A percentile compares a stretch with the other conserved stretches of the same genome.
phyloP scores from a whole-genome alignment of 129 eudicot species.

The Ambrosia trifida region DNA sequence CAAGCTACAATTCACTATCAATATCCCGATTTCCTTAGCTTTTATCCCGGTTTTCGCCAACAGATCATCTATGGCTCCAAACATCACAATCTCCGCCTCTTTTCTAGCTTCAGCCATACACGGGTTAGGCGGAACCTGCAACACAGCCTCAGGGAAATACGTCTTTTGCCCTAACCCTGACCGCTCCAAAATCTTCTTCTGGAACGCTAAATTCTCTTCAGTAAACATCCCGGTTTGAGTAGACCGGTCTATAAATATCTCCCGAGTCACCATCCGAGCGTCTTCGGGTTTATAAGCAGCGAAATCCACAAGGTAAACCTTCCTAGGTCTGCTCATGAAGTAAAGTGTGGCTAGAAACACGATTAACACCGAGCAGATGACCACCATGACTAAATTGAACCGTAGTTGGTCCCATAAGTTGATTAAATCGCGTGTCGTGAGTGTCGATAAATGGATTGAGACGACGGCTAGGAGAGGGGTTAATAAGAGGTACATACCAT shows the following conservation, averaged over 20 bases:
- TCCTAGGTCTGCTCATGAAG: slow-evolving; percentile 72
- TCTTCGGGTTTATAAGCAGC: slow-evolving; percentile 68
- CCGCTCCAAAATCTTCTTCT: slow-evolving; percentile 71
- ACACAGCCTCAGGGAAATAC: slow-evolving; percentile 67
- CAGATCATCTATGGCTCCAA: slow-evolving; percentile 75
- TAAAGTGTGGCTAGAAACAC: slow-evolving; percentile 66
- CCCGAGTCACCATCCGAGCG: slow-evolving; percentile 45
- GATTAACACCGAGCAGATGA: slow-evolving; percentile 50
- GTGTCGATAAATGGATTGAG: slow-evolving; percentile 42
- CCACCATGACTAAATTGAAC: slow-evolving; percentile 58
- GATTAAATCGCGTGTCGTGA: slow-evolving; percentile 38
- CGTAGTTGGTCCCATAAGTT: slow-evolving; percentile 56
- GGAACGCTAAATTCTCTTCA: slow-evolving; percentile 66
- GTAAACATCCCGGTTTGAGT: slow-evolving; percentile 41
- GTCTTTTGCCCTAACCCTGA: slow-evolving; percentile 85
- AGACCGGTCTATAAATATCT: slow-evolving; percentile 59
- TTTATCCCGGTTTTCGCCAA: slow-evolving; percentile 65
- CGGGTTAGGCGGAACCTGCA: slow-evolving; percentile 62
- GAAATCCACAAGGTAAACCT: slow-evolving; percentile 66
- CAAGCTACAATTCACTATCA: slow-evolving; percentile 71
- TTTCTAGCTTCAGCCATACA: slow-evolving; percentile 80
- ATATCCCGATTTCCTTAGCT: slow-evolving; percentile 71
- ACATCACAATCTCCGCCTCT: slow-evolving; percentile 92
- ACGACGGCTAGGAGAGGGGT: slow-evolving; percentile 41
- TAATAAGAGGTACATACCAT: slow-evolving; percentile 63